Conservation (phyloP, 2,329 filamentous ascomycete species). For the Phyllosticta paracitricarpa region DNA sequence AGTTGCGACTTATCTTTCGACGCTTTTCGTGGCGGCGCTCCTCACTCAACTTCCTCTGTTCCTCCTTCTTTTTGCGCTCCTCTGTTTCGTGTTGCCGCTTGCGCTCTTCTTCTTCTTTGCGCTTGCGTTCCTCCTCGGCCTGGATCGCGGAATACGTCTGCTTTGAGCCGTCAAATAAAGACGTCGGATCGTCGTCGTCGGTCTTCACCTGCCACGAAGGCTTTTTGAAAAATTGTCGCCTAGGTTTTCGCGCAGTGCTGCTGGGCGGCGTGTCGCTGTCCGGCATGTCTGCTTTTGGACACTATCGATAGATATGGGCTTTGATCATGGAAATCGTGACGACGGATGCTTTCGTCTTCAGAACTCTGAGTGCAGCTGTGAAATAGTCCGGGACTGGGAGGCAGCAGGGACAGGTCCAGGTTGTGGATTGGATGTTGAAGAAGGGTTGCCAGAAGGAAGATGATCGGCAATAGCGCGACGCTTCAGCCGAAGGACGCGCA, state of each 20-base stretch:
- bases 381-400: background rate
- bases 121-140: constrained; percentile 26
- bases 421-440: background rate
- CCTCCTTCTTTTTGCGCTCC: constrained; percentile 17
- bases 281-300: background rate
- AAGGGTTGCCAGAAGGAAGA: background rate
- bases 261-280: constrained; percentile 2
- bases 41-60: constrained; percentile 19
- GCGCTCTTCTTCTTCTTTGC: constrained; percentile 11
- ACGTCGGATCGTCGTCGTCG: constrained; percentile 15
- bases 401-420: background rate
- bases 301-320: background rate
- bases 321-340: background rate
- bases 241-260: constrained; percentile 23
- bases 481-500: constrained; percentile 5
- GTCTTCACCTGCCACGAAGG: constrained; percentile 37
- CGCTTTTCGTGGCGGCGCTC: constrained; percentile 20
- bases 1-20: constrained; percentile 18
- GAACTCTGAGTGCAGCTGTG: background rate
- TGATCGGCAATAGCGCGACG: constrained; percentile 7
- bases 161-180: constrained; percentile 36
- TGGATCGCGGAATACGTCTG: constrained; percentile 28
- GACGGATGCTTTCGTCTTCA: background rate
- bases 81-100: constrained; percentile 16
- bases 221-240: constrained; percentile 47